Evolutionary conservation across 345 rosid genomes (phyloP).

Genomic region (Dipteronia dyeriana): DNA sequence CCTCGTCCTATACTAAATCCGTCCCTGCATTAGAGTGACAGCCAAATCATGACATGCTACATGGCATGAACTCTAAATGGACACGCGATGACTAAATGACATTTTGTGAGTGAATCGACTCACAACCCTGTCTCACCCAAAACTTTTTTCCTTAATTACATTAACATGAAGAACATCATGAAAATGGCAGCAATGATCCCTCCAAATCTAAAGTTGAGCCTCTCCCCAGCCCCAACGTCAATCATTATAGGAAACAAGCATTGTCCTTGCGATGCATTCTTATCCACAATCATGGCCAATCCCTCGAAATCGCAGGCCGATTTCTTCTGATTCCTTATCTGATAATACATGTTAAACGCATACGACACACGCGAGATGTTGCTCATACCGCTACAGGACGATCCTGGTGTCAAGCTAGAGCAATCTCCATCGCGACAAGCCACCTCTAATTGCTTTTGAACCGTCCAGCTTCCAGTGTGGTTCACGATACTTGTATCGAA

Average conservation of each 20-base stretch:
- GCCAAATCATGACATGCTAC: too few species aligned
- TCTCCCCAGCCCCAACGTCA: slow-evolving; percentile 27
- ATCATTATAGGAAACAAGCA: slow-evolving; percentile 72
- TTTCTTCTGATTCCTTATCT: slow-evolving; percentile 54
- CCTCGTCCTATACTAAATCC: too few species aligned
- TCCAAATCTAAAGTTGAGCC: slow-evolving; percentile 12
- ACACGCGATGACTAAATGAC: too few species aligned
- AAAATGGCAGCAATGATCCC: neutral
- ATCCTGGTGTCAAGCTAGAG: slow-evolving; percentile 37
- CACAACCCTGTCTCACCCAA: too few species aligned
- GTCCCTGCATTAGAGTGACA: too few species aligned
- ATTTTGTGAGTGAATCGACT: too few species aligned
- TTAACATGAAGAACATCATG: neutral
- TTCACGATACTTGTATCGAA: slow-evolving; percentile 25
- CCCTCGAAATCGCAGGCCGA: slow-evolving; percentile 71
- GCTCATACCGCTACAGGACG: slow-evolving; percentile 46
- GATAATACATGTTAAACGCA: slow-evolving; percentile 35
- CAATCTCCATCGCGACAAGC: slow-evolving; percentile 74
- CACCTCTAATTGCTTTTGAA: slow-evolving; percentile 31
- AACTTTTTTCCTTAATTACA: neutral
- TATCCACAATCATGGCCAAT: slow-evolving; percentile 38
- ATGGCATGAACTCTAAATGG: too few species aligned
- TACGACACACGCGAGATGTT: slow-evolving; percentile 43
- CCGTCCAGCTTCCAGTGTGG: neutral
- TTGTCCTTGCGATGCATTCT: slow-evolving; percentile 41